These are phyloP conservation scores for Coemansia guatemalensis DNA, from an alignment of 192 early-diverging fungal genomes.

Conservation along the genomic window DNA sequence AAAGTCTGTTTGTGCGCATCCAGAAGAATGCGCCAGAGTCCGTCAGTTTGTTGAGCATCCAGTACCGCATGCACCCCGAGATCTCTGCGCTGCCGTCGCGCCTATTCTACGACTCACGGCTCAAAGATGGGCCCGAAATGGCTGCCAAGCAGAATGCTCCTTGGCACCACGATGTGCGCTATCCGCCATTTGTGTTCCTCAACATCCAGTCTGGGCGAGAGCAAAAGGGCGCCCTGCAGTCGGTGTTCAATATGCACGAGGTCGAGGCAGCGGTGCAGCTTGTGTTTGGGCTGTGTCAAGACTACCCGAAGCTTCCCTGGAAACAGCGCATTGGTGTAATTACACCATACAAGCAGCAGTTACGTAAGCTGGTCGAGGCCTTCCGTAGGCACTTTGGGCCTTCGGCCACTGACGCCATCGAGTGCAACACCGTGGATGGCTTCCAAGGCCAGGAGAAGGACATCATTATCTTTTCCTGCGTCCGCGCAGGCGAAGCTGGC, in stretches of 20 bases:
- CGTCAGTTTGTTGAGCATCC: conserved; percentile 83
- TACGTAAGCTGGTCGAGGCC: conserved; percentile 63
- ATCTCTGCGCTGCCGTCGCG: conserved; percentile 80
- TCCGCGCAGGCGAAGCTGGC: conserved; percentile 66
- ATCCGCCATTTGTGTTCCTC: conserved; percentile 78
- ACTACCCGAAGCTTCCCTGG: conserved; percentile 63
- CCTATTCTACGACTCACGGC: conserved; percentile 74
- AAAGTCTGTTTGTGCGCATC: conserved; percentile 88
- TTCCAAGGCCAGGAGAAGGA: conserved; percentile 99
- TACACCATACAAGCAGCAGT: conserved; percentile 90
- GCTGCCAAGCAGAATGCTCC: conserved; percentile 56
- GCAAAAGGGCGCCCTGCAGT: conserved; percentile 60
- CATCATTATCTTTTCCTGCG: conserved; percentile 94
- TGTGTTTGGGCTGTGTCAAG: conserved; percentile 61
- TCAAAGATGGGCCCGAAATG: conserved; percentile 78
- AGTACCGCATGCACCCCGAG: conserved; percentile 96
- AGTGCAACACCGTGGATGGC: conserved; percentile 95
- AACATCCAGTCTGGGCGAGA: conserved; percentile 70
- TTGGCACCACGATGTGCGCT: conserved; percentile 67
- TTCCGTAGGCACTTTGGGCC: conserved; percentile 69
- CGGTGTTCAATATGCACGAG: conserved; percentile 80
- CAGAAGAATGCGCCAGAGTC: conserved; percentile 62
- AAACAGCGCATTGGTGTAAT: conserved; percentile 79
- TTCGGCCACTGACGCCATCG: conserved; percentile 66
- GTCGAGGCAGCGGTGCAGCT: conserved; percentile 70